phyloP scores from a whole-genome alignment of 352 stramenopile species.

The Peronosclerospora sorghi region DNA sequence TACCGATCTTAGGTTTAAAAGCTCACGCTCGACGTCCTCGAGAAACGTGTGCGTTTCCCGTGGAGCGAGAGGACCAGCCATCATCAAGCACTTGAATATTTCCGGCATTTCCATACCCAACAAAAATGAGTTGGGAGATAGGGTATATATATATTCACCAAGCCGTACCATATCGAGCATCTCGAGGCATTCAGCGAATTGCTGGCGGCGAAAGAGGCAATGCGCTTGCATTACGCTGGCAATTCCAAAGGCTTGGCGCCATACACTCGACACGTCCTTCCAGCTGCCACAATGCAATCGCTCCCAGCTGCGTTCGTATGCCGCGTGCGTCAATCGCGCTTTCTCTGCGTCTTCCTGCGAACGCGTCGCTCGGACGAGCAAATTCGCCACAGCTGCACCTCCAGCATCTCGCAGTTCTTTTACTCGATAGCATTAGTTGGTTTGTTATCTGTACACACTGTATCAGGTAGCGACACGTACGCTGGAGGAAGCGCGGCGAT shows the following conservation, averaged over 20 bases:
- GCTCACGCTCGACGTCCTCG: slow-evolving; percentile 18
- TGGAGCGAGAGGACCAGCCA: slow-evolving; percentile 46
- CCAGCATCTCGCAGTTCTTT: slow-evolving; percentile 32
- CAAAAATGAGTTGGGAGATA: background rate
- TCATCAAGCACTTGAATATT: slow-evolving; percentile 44
- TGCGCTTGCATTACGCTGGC: slow-evolving; percentile 42
- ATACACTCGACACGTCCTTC: slow-evolving; percentile 44
- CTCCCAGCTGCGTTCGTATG: slow-evolving; percentile 62
- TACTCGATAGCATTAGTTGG: background rate
- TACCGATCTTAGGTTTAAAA: slow-evolving; percentile 6
- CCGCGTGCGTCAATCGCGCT: slow-evolving; percentile 13
- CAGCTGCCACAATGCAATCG: slow-evolving; percentile 61
- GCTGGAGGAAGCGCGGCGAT: slow-evolving; percentile 14
- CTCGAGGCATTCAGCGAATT: slow-evolving; percentile 23
- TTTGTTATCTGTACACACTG: background rate
- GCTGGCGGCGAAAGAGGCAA: slow-evolving; percentile 16
- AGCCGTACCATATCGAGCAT: slow-evolving; percentile 52
- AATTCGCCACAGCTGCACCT: slow-evolving; percentile 31
- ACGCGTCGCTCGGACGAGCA: slow-evolving; percentile 24
- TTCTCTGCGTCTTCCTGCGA: background rate
- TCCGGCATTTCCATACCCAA: background rate
- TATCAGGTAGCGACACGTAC: slow-evolving; percentile 6
- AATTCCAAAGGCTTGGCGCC: slow-evolving; percentile 48
- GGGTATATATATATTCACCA: background rate
- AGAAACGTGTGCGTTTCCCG: slow-evolving; percentile 40